Base-by-base conservation (phyloP, 306 rosid genomes). In the Pterocarpus santalinus region DNA sequence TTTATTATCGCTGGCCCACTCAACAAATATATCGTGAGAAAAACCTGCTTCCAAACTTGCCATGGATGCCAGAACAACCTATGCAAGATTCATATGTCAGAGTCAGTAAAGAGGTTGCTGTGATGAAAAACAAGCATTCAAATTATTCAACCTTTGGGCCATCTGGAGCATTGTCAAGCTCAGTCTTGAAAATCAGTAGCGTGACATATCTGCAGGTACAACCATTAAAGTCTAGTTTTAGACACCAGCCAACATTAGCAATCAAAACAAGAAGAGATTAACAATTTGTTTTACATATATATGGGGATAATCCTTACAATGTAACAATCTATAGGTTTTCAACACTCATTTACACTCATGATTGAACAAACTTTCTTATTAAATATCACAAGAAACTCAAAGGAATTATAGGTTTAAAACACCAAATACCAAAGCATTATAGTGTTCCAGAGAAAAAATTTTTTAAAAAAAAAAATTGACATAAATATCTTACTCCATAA, bases 41-140 rank as follows among this genome's bases (percentile, higher is more conserved):
- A 91, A 95, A 46, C 99, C 99, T 6, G 97, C 97, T 87, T 95
- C 99, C 90, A 95, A 88, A 87, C 99, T 95, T 68, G 98, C 99
- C 99, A 95, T 95, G 61, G 99, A 95, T 68, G 97, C 91, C 82
- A 95, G 81, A 83, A 95, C 97, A 83, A 95, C 98, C 99, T 95
- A 76, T 62, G 76, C 9, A 61, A 73, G 52, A 88, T 58, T 61
- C 43, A 62, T 3, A 49, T 67, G 84, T 77, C 77, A 76, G 44
- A 72, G 11, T 60, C 73, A 12, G 49, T 33, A 75, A 66, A 53
- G 44, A 81, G 53, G 33, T 34, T 33, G 69, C 12, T 9, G 60
- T n/a, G 52, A 72, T 30, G 33, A 55, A 73, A 79, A 80, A 69
- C 16, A 67, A 84, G 65, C 49, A 73, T 69, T 60, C 70, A 80